phyloP scores from a whole-genome alignment of 176 grass and related monocot species.

The Cymbopogon citratus region DNA sequence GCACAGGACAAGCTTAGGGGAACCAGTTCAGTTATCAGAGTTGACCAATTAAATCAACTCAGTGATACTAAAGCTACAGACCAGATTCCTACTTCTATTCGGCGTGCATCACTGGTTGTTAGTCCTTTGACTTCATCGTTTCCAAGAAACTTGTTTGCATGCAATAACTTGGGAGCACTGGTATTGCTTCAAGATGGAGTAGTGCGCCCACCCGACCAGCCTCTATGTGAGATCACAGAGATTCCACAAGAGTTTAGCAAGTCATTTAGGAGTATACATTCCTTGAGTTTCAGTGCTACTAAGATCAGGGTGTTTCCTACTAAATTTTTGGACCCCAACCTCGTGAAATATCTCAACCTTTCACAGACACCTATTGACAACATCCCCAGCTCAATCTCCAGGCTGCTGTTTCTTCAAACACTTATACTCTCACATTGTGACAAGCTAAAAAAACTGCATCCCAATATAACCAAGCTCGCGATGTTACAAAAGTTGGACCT shows the following conservation, averaged over 20 bases:
- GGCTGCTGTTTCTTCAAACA: neutral
- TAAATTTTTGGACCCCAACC: neutral
- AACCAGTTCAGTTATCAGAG: too few species aligned
- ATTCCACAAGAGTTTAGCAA: neutral
- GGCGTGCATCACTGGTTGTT: too few species aligned
- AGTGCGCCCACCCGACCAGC: too few species aligned
- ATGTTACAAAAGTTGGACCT: neutral
- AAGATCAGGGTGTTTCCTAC: neutral
- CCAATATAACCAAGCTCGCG: neutral
- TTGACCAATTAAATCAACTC: too few species aligned
- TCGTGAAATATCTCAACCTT: conserved; percentile 22
- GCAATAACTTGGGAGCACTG: too few species aligned
- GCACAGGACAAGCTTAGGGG: too few species aligned
- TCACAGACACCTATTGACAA: neutral
- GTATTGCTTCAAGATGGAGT: too few species aligned
- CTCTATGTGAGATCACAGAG: neutral
- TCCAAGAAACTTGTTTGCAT: too few species aligned
- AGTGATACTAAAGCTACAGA: too few species aligned
- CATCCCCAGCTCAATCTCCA: neutral
- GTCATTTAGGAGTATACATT: neutral
- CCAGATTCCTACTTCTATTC: too few species aligned
- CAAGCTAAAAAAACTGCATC: neutral
- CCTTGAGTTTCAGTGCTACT: neutral
- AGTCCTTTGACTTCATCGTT: too few species aligned
- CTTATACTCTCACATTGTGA: neutral